Percentiles rank a stretch among this genome's conserved stretches.
phyloP scores from a whole-genome alignment of 2,329 filamentous ascomycete species.

The Chaetomium strumarium region DNA sequence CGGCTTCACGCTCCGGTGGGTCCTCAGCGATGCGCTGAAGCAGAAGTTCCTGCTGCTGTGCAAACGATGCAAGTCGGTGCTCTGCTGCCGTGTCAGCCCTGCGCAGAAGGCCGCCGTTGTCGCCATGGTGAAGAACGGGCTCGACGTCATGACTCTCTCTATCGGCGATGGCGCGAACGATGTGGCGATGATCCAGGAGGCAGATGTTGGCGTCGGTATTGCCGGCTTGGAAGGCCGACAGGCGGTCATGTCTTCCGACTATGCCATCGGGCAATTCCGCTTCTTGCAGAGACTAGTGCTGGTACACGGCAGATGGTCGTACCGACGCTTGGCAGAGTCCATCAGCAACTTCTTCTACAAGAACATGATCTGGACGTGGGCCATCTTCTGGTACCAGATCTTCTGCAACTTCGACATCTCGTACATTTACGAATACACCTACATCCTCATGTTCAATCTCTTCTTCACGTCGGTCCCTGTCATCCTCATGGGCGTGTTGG shows the following conservation, averaged over 20 bases:
- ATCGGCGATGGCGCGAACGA: conserved; percentile 94
- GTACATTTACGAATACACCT: conserved; percentile 96
- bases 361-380: conserved; percentile 97
- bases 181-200: conserved; percentile 96
- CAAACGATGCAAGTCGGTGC: conserved; percentile 93
- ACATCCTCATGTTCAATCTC: conserved; percentile 94
- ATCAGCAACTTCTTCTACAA: conserved; percentile 99
- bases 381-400: conserved; percentile 96
- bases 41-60: conserved; percentile 93
- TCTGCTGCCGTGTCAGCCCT: conserved; percentile 95
- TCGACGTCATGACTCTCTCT: conserved; percentile 93
- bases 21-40: conserved; percentile 73
- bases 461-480: conserved; percentile 94
- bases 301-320: conserved; percentile 94
- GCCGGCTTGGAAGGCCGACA: conserved; percentile 88
- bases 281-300: conserved; percentile 80
- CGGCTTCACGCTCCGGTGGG: conserved; percentile 85
- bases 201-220: conserved; percentile 93
- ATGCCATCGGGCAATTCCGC: conserved; percentile 89
- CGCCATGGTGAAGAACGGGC: conserved; percentile 84
- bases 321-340: conserved; percentile 82
- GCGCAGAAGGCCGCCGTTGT: conserved; percentile 98
- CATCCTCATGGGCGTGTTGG: conserved; percentile 91
- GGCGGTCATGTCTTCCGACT: conserved; percentile 94
- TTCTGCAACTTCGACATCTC: conserved; percentile 95